phyloP scores from a whole-genome alignment of 345 rosid genomes.

The Mallotus nudiflorus region DNA sequence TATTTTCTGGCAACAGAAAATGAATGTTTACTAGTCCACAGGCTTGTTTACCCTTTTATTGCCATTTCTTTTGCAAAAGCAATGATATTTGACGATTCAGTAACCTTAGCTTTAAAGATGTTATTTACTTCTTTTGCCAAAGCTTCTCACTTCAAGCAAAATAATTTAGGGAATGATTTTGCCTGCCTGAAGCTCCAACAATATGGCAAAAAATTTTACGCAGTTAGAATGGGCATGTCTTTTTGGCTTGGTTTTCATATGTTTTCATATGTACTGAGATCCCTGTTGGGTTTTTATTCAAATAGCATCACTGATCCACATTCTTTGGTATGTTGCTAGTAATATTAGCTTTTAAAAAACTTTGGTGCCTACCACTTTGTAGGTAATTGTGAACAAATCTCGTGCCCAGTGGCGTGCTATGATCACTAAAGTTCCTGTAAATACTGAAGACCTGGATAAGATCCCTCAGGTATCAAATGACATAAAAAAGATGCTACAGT shows the following conservation, averaged over 20 bases:
- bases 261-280: neutral
- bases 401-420: conserved; percentile 78
- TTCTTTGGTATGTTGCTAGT: neutral
- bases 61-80: neutral
- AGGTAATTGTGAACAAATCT: conserved; percentile 92
- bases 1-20: too few relatives aligned
- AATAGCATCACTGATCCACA: neutral
- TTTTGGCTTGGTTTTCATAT: neutral
- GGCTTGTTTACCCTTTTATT: neutral
- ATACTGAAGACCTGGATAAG: conserved; percentile 64
- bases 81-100: neutral
- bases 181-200: neutral
- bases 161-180: neutral
- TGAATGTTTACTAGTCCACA: neutral
- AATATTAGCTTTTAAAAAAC: neutral
- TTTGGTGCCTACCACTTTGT: conserved; percentile 8
- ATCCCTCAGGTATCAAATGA: conserved; percentile 68
- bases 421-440: conserved; percentile 62
- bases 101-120: neutral
- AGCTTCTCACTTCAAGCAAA: neutral
- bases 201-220: neutral
- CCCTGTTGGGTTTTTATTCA: neutral
- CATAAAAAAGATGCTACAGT: conserved; percentile 60
- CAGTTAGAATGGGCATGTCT: neutral
- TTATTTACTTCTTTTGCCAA: neutral